Percentiles rank a stretch among this genome's conserved stretches.
phyloP scores from a whole-genome alignment of 2,329 filamentous ascomycete genomes.

The Penicillium sp. region DNA sequence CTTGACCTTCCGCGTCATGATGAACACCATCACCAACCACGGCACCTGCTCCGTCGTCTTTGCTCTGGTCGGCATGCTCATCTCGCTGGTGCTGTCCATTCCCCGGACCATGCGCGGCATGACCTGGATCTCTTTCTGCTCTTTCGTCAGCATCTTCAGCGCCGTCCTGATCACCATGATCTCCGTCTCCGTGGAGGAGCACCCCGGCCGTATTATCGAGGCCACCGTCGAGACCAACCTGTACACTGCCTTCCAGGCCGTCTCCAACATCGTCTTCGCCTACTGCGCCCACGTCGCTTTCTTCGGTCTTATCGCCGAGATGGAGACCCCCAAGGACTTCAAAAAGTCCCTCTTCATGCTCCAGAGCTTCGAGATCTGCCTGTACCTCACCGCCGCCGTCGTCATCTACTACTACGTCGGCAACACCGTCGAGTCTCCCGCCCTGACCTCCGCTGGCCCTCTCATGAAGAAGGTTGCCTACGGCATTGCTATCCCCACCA shows the following conservation, averaged over 20 bases:
- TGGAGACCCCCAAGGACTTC: conserved; percentile 60
- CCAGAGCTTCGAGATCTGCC: conserved; percentile 57
- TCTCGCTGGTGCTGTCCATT: conserved; percentile 47
- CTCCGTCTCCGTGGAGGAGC: conserved; percentile 57
- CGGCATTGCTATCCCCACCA: conserved; percentile 67
- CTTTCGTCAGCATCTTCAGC: conserved; percentile 62
- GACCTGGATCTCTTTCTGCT: conserved; percentile 59
- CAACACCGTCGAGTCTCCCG: conserved; percentile 60
- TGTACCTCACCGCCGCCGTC: conserved; percentile 65
- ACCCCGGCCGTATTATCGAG: conserved; percentile 37
- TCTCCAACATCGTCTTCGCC: conserved; percentile 69
- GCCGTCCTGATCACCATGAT: conserved; percentile 68
- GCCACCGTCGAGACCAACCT: conserved; percentile 46
- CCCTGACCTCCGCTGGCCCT: conserved; percentile 60
- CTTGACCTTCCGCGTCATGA: conserved; percentile 66
- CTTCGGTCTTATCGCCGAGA: conserved; percentile 65
- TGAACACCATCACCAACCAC: conserved; percentile 62
- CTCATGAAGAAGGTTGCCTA: conserved; percentile 63
- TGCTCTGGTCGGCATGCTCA: conserved; percentile 57
- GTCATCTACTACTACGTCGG: conserved; percentile 69
- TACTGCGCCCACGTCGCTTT: conserved; percentile 68
- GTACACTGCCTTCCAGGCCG: conserved; percentile 59
- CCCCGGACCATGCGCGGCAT: conserved; percentile 63
- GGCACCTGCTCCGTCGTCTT: conserved; percentile 63
- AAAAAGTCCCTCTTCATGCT: conserved; percentile 62